Base-by-base conservation (phyloP, 148 eudicot genomes). In the Vaccinium macrocarpon region DNA sequence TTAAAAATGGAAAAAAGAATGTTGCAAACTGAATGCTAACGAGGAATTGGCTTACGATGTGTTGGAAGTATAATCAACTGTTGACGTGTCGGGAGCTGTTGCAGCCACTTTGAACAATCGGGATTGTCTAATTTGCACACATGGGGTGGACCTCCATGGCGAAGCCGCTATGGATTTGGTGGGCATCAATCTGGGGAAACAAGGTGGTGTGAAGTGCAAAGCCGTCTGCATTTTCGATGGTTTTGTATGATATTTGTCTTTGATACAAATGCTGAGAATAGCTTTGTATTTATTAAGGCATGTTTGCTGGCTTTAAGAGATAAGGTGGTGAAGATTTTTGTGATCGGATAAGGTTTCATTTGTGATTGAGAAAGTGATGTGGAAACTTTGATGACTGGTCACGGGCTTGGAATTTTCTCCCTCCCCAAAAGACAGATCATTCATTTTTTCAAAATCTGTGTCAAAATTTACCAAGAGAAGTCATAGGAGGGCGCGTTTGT, bases 51-150 rank as follows among this genome's bases (percentile, higher is more conserved):
- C 91, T 87, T 88, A 90, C 93, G 95, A 91, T 88, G 84, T 46
- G 0, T 8, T 29, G 64, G 92, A 86, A 90, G 78, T 90, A 86
- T 93, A 93, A 88, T 93, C 90, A 62, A 91, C 82, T 11, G 91
- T 52, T 3, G 81, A 57, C 35, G 86, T 50, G 48, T 91, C 91
- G 59, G 52, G 18, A 16, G 88, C 12, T 23, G 57, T n/a, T 8
- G 85, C 79, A 52, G 78, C 51, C 35, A 86, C 88, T 83, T 82
- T 90, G 76, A 89, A 66, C 7, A 76, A 78, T 7, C 84, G 51
- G 18, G 29, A 71, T 18, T 53, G 73, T 46, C 35, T 14, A 7
- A 64, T 7, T 57, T 66, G 80, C 21, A 50, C 49, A 27, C 62
- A 75, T 14, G 18, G 70, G 80, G 49, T 71, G 25, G 52, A 71